phyloP scores from a whole-genome alignment of 257 asterid species.

The Salvia splendens region DNA sequence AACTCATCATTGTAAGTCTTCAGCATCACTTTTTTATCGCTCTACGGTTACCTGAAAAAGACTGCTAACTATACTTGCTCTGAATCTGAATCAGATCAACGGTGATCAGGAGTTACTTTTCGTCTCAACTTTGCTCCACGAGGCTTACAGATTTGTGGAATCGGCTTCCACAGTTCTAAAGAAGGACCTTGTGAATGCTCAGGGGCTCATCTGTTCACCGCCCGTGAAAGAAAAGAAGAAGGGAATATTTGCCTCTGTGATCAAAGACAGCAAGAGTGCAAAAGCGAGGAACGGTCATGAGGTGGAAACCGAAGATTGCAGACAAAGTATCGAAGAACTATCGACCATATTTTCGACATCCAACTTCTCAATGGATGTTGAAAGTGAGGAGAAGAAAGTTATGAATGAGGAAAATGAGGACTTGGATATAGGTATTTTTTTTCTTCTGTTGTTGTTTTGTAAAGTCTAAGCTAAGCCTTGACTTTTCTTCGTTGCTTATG shows the following conservation, averaged over 20 bases:
- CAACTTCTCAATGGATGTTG: slow-evolving; percentile 57
- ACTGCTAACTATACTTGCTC: slow-evolving; percentile 13
- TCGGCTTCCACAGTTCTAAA: slow-evolving; percentile 53
- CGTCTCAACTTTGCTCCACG: slow-evolving; percentile 63
- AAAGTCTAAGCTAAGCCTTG: not conserved
- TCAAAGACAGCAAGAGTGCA: slow-evolving; percentile 63
- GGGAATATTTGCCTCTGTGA: slow-evolving; percentile 75
- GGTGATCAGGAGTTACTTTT: slow-evolving; percentile 77
- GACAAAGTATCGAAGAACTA: slow-evolving; percentile 57
- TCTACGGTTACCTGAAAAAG: slow-evolving; percentile 11
- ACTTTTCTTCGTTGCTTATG: not conserved
- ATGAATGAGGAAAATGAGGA: slow-evolving; percentile 48
- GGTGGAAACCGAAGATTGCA: slow-evolving; percentile 50
- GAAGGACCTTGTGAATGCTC: slow-evolving; percentile 50
- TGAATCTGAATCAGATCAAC: slow-evolving; percentile 53
- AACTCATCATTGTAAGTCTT: slow-evolving; percentile 62
- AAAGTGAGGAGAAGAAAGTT: slow-evolving; percentile 44
- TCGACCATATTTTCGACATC: slow-evolving; percentile 52
- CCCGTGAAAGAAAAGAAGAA: slow-evolving; percentile 75
- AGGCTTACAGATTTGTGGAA: slow-evolving; percentile 69
- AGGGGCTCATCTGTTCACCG: slow-evolving; percentile 45
- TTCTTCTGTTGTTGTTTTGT: not conserved
- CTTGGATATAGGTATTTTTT: slow-evolving; percentile 69
- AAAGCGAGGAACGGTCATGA: slow-evolving; percentile 55
- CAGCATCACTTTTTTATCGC: not conserved